Percentiles rank a stretch among this genome's conserved stretches.
These are phyloP conservation scores for Fusarium devonianum DNA, from an alignment of 2,329 filamentous ascomycete species.

Conservation along the genomic window DNA sequence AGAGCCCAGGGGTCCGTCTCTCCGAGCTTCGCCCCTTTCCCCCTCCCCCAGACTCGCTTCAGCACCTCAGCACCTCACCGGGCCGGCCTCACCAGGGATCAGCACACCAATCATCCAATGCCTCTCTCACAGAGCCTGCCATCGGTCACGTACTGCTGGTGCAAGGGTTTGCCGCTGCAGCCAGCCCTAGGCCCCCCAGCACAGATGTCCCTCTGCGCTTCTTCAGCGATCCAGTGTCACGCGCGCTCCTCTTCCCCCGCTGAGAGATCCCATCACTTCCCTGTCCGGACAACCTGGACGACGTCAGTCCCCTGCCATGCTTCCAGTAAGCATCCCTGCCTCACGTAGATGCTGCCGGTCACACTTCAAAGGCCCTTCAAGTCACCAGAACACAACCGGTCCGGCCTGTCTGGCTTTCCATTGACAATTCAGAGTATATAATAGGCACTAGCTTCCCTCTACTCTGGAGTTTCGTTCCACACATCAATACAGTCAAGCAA, in stretches of 20 bases:
- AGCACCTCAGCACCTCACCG: constrained; percentile 21
- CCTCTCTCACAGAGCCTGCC: constrained; percentile 1
- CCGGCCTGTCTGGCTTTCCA: constrained; percentile 12
- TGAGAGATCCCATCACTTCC: constrained; percentile 11
- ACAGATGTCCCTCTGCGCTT: too few relatives aligned
- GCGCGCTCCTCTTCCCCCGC: constrained; percentile 19
- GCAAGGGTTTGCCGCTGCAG: constrained; percentile 1
- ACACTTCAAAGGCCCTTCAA: constrained; percentile 16
- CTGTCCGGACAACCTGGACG: constrained; percentile 18
- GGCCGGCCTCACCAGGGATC: constrained; percentile 27
- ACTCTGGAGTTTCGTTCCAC: not conserved
- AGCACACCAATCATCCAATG: constrained; percentile 23
- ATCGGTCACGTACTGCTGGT: too few relatives aligned
- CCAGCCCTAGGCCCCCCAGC: constrained; percentile 19
- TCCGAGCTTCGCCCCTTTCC: constrained; percentile 6
- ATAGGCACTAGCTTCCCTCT: constrained; percentile 5
- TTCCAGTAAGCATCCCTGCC: constrained; percentile 18
- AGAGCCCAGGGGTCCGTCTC: not conserved
- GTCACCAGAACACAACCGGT: constrained; percentile 26
- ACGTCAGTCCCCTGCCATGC: constrained; percentile 24
- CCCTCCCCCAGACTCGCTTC: too few relatives aligned
- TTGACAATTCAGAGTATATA: constrained; percentile 17
- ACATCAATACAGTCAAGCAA: constrained; percentile 6
- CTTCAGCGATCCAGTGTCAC: constrained; percentile 8
- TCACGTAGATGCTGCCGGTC: constrained; percentile 19